A percentile compares a stretch with the other conserved stretches of the same genome.
Conservation (phyloP, 179 eudicot genomes). For the Patellifolia procumbens region DNA sequence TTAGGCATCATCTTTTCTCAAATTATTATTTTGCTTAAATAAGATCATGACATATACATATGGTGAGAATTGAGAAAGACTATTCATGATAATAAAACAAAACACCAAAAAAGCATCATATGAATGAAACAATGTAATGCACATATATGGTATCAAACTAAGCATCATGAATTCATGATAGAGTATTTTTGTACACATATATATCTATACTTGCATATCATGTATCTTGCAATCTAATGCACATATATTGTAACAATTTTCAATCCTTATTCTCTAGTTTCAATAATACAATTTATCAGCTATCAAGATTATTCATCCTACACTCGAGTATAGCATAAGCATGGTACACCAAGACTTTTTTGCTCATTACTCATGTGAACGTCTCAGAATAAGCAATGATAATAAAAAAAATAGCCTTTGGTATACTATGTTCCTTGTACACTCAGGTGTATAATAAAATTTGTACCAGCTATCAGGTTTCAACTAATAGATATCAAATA, state of each 20-base stretch:
- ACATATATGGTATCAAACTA: not conserved
- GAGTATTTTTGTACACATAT: no score
- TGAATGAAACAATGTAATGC: not conserved
- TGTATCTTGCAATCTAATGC: no score
- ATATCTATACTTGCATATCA: no score
- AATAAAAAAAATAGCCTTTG: no score
- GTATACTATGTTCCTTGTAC: no score
- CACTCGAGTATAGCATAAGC: no score
- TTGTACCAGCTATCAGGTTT: not conserved
- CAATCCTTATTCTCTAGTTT: not conserved
- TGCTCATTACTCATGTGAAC: no score
- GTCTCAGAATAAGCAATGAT: no score
- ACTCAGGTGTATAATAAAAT: no score
- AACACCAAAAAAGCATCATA: not conserved
- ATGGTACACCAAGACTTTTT: no score
- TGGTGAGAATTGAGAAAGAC: not conserved
- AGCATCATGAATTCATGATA: not conserved
- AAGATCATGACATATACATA: not conserved
- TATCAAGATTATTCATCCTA: no score
- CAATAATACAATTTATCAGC: no score
- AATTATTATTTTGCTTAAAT: not conserved
- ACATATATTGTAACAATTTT: not conserved
- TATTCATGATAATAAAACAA: slow-evolving; percentile 5
- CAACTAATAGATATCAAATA: not conserved
- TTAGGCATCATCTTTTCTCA: not conserved